These are phyloP conservation scores for Phaeosphaeriaceae sp. DNA, from an alignment of 2,329 filamentous ascomycete genomes.

Conservation along the genomic window DNA sequence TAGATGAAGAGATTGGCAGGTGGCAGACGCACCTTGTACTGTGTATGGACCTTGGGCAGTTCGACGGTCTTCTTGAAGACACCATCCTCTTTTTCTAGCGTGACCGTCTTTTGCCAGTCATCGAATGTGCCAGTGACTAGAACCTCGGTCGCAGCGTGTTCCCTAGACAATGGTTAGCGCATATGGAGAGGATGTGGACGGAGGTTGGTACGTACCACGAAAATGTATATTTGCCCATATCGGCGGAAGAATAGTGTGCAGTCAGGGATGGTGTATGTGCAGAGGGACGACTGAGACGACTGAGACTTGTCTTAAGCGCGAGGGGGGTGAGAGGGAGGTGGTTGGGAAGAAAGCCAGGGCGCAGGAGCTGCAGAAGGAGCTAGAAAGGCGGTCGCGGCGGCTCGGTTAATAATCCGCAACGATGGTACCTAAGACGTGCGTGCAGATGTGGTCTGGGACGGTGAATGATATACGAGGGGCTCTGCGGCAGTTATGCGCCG, in stretches of 20 bases:
- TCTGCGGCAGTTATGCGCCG: no score
- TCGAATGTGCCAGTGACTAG: conserved; percentile 97
- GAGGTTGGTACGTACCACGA: conserved; percentile 64
- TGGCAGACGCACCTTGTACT: conserved; percentile 80
- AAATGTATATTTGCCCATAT: conserved; percentile 73
- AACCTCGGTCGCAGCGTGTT: conserved; percentile 82
- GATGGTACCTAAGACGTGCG: conserved; percentile 21
- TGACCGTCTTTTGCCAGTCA: conserved; percentile 86
- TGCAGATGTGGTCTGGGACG: conserved; percentile 5
- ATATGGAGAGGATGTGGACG: conserved; percentile 13
- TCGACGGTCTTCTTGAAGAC: conserved; percentile 82
- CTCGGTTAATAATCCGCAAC: conserved; percentile 23
- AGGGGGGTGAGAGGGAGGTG: conserved; percentile 29
- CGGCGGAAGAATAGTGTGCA: conserved; percentile 26
- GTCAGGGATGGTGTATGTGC: conserved; percentile 18
- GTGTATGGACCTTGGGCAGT: conserved; percentile 74
- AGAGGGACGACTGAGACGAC: conserved; percentile 25
- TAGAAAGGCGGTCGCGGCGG: conserved; percentile 32
- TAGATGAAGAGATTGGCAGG: conserved; percentile 2
- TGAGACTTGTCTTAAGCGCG: conserved; percentile 38
- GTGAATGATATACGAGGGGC: background rate
- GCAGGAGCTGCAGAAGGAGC: conserved; percentile 34
- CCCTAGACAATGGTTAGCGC: conserved; percentile 62
- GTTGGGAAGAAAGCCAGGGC: conserved; percentile 29
- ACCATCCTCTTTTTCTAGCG: conserved; percentile 75